A percentile compares a stretch with the other conserved stretches of the same genome.
Evolutionary conservation across 2,329 filamentous ascomycete genomes (phyloP).

Genomic region (Botryotinia calthae): DNA sequence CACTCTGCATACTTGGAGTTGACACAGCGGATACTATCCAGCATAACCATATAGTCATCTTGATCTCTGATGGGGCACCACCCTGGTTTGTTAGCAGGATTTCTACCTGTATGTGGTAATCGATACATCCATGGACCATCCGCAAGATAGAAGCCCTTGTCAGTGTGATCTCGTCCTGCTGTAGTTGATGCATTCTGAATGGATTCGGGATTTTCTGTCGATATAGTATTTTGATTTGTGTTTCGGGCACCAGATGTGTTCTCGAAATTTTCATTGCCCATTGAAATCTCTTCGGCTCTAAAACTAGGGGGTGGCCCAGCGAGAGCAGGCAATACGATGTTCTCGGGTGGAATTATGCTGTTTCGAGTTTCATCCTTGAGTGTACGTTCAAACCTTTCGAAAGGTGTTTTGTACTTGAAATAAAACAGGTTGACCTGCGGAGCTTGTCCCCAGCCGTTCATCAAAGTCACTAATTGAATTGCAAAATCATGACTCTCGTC

Average conservation of each 20-base stretch:
- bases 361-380: constrained; percentile 28
- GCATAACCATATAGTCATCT: constrained; percentile 18
- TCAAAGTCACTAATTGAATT: constrained; percentile 5
- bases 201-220: neutral
- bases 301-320: neutral
- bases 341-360: constrained; percentile 26
- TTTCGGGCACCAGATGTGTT: neutral
- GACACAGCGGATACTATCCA: constrained; percentile 2
- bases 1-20: constrained; percentile 1
- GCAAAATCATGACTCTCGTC: neutral
- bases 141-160: constrained; percentile 29
- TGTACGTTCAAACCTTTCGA: constrained; percentile 20
- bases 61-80: constrained; percentile 6
- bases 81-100: neutral
- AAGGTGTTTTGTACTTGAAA: constrained; percentile 23
- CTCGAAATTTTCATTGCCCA: neutral
- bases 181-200: neutral
- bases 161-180: neutral
- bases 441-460: constrained; percentile 13
- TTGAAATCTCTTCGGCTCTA: neutral
- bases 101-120: constrained; percentile 10
- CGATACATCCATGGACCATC: constrained; percentile 34
- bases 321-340: neutral
- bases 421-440: constrained; percentile 16
- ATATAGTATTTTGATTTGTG: neutral